A percentile compares a stretch with the other conserved stretches of the same genome.
These are phyloP conservation scores for Nicotiana rustica DNA, from an alignment of 305 asterid species.

Conservation along the genomic window DNA sequence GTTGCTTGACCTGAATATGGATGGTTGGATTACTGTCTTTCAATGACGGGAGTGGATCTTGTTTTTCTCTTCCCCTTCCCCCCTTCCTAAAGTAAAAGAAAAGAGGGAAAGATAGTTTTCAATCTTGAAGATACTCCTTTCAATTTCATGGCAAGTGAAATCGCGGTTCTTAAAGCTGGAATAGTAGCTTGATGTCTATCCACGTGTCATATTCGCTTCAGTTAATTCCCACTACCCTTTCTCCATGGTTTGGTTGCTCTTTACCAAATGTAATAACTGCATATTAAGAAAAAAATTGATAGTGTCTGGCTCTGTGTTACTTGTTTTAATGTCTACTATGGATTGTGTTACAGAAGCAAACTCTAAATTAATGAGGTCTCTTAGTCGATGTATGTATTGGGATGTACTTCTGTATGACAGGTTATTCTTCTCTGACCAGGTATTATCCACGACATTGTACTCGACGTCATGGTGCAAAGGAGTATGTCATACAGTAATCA, in stretches of 20 bases:
- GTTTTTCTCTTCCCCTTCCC: not conserved
- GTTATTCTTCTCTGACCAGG: slow-evolving; percentile 51
- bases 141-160: not conserved
- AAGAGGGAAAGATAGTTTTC: not conserved
- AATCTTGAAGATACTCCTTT: not conserved
- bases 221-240: not conserved
- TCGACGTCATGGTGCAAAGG: slow-evolving; percentile 66
- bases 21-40: not conserved
- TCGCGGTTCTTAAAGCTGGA: not conserved
- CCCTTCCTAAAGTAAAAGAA: not conserved
- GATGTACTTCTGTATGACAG: slow-evolving; percentile 19
- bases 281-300: not conserved
- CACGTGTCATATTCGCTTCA: not conserved
- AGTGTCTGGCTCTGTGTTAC: not conserved
- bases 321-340: not conserved
- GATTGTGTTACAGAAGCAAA: not conserved
- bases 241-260: not conserved
- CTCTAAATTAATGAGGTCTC: not conserved
- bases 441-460: slow-evolving; percentile 42
- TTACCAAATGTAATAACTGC: not conserved
- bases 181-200: slow-evolving; percentile 14
- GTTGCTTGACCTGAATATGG: not conserved
- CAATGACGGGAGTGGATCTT: not conserved
- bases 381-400: not conserved
- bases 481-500: slow-evolving; percentile 52